Percentiles rank a stretch among this genome's conserved stretches.
Conservation (phyloP, 1,284 basidiomycete species). For the Leucoagaricus sp. region DNA sequence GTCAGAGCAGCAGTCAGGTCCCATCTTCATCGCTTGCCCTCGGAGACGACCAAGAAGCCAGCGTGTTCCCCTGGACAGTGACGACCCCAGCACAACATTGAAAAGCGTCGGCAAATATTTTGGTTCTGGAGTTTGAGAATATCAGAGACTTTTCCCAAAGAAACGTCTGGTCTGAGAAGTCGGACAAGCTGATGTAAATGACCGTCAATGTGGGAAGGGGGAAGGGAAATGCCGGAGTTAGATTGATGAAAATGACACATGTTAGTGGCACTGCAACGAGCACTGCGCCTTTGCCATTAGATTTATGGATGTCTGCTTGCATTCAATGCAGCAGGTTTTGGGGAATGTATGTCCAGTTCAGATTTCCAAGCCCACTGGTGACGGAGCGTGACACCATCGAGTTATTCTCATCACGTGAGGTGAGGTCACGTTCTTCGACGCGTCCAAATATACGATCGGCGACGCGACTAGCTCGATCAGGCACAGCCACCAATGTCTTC, state of each 20-base stretch:
- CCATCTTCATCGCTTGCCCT: not conserved
- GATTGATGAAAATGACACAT: not conserved
- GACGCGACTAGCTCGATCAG: conserved; percentile 13
- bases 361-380: not conserved
- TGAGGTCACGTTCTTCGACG: conserved; percentile 16
- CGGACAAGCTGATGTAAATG: conserved; percentile 6
- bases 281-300: not conserved
- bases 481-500: conserved; percentile 8
- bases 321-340: not conserved
- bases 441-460: conserved; percentile 9
- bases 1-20: not conserved
- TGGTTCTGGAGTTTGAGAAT: too few relatives aligned
- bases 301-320: not conserved
- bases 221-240: not conserved
- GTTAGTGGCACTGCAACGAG: not conserved
- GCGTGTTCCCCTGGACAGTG: too few relatives aligned
- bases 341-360: not conserved
- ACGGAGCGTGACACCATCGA: not conserved
- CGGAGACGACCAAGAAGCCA: not conserved
- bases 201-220: conserved; percentile 4
- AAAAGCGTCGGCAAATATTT: too few relatives aligned
- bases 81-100: too few relatives aligned
- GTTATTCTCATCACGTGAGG: conserved; percentile 3
- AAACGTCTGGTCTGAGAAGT: conserved; percentile 9
- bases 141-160: not conserved